Evolutionary conservation across 352 stramenopile genomes (phyloP).

Genomic region (Phytophthora litchii): DNA sequence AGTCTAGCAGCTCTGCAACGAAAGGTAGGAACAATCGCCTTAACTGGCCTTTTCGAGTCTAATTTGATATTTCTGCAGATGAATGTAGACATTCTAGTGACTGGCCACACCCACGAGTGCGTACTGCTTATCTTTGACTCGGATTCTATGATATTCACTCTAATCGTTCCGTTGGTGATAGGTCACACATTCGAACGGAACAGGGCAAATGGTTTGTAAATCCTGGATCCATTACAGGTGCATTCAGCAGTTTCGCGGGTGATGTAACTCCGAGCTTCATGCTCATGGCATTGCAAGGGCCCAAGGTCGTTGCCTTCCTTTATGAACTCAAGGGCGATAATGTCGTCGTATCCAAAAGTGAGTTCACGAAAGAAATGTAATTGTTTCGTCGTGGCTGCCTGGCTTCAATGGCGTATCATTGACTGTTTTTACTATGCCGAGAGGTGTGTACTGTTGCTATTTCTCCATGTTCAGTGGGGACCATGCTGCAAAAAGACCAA

Average conservation of each 20-base stretch:
- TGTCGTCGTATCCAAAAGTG: conserved; percentile 90
- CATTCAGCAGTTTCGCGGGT: conserved; percentile 85
- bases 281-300: conserved; percentile 97
- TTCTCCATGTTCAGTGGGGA: conserved; percentile 29
- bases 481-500: conserved; percentile 31
- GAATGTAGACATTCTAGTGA: conserved; percentile 98
- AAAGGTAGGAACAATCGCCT: conserved; percentile 46
- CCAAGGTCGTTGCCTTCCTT: conserved; percentile 97
- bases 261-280: conserved; percentile 96
- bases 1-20: conserved; percentile 90
- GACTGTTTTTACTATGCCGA: conserved; percentile 10
- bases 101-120: conserved; percentile 94
- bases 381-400: background rate
- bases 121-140: conserved; percentile 9
- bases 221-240: conserved; percentile 96
- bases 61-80: conserved; percentile 56
- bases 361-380: conserved; percentile 81
- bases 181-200: conserved; percentile 90
- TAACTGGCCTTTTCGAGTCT: background rate
- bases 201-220: conserved; percentile 98
- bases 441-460: conserved; percentile 23
- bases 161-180: conserved; percentile 21
- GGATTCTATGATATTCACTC: background rate
- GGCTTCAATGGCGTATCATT: conserved; percentile 18
- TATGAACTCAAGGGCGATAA: conserved; percentile 92